Evolutionary conservation across 2,329 filamentous ascomycete genomes (phyloP), one percentile per base, ranked within the genome.

Genomic region (Fusarium buharicum): DNA sequence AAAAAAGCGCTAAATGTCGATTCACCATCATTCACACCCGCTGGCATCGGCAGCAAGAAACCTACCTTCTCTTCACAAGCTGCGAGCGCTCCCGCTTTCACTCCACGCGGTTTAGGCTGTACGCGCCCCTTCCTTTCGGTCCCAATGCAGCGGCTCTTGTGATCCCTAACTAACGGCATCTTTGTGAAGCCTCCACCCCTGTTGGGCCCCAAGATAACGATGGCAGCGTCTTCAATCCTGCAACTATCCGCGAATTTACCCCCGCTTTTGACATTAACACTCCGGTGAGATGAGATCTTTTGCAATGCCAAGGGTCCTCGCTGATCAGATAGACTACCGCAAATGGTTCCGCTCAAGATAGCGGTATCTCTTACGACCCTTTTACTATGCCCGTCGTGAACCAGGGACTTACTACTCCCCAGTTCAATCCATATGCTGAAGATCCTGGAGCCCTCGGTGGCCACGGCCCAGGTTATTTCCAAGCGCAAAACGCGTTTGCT

Each of bases 1-100:
- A 92, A 92, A 77, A 95, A 93, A 76, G 82, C 90, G 24, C 83
- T 99, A 67, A 99, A 96, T 76, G 95, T 97, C 72, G 95, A 98
- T 72, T 98, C 95, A 9, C 94, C 95, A 12, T 92, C 94, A 43
- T 99, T 99, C 75, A 97, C 92, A 0, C 94, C 94, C 6, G 80
- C 85, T 13, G 79, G 75, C 55, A 68, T 82, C 38, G 77, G 79
- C 2, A 72, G 78, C 20, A 92, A 92, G 76, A 90, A 90, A 70
- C 84, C 89, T 10, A 89, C 89, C 9, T 93, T 98, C 64, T 95
- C 93, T 8, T 92, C 93, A 2, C 93, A 96, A 76, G 90, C 92
- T 51, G 93, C 90, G n/a, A 95, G 86, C 74, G 95, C 94, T 18
- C 90, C 92, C 17, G 88, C 91, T 5, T 96, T 96, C 70, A 95